A percentile compares a stretch with the other conserved stretches of the same genome.
Conservation (phyloP, 805 yeast species). For the Spathaspora boniae region DNA sequence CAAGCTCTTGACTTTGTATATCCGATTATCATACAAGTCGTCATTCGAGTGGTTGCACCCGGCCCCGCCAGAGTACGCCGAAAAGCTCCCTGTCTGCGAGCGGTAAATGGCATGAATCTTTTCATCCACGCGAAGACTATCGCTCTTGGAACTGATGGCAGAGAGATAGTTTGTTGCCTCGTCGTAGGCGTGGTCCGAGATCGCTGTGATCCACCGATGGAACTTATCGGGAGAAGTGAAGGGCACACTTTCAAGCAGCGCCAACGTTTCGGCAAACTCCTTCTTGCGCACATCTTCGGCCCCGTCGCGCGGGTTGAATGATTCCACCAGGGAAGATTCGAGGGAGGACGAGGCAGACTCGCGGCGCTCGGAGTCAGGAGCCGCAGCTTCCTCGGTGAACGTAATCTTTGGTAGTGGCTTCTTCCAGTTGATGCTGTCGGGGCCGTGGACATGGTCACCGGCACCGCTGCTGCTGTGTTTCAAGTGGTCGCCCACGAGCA, state of each 20-base stretch:
- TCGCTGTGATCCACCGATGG: slow-evolving; percentile 4
- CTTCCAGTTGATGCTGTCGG: slow-evolving; percentile 1
- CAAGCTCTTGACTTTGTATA: slow-evolving; percentile 40
- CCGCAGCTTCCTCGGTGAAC: too few species aligned
- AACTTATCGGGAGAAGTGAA: slow-evolving; percentile 7
- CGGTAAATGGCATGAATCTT: slow-evolving; percentile 37
- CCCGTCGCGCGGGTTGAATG: slow-evolving; percentile 3
- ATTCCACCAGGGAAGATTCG: slow-evolving; percentile 9
- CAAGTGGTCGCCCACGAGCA: slow-evolving; percentile 28
- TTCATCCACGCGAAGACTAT: slow-evolving; percentile 20
- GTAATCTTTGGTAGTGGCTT: slow-evolving; percentile 1
- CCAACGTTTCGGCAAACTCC: background rate
- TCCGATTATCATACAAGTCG: slow-evolving; percentile 11
- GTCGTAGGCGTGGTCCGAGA: slow-evolving; percentile 21
- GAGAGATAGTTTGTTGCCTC: slow-evolving; percentile 25
- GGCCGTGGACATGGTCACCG: slow-evolving; percentile 1
- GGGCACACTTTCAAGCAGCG: background rate
- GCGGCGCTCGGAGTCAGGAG: too few species aligned
- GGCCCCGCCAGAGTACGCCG: too few species aligned
- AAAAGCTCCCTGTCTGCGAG: slow-evolving; percentile 14
- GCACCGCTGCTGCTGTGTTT: background rate
- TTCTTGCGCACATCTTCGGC: slow-evolving; percentile 3
- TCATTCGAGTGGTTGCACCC: slow-evolving; percentile 1
- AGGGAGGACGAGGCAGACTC: slow-evolving; percentile 4
- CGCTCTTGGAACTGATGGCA: slow-evolving; percentile 19